These are phyloP conservation scores for Pterocarpus santalinus DNA, from an alignment of 306 rosid genomes.

Conservation along the genomic window DNA sequence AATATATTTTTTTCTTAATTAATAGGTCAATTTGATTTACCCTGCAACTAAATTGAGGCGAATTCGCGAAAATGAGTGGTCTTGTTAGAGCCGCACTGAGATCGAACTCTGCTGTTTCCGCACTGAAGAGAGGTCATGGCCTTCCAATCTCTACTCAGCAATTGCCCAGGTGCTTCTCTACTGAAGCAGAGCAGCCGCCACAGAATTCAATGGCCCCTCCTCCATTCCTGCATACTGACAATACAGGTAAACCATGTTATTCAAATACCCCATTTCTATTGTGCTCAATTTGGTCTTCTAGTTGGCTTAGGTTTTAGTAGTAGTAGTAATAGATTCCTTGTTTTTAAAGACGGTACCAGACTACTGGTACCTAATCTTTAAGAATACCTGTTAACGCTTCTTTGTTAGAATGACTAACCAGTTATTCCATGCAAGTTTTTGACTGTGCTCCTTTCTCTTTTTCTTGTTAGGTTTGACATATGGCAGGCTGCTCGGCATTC, in stretches of 20 bases:
- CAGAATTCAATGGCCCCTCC: conserved; percentile 43
- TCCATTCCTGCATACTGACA: conserved; percentile 42
- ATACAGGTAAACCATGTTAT: conserved; percentile 50
- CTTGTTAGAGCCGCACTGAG: conserved; percentile 60
- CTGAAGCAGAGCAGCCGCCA: conserved; percentile 62
- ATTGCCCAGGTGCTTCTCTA: conserved; percentile 59
- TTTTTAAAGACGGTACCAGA: conserved; percentile 12
- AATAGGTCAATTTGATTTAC: background rate
- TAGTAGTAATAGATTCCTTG: background rate
- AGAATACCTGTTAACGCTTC: conserved; percentile 4
- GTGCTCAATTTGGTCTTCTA: background rate
- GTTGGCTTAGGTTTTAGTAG: conserved; percentile 38
- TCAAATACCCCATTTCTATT: background rate
- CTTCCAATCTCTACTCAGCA: conserved; percentile 41
- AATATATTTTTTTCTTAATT: background rate
- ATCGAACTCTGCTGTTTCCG: conserved; percentile 50
- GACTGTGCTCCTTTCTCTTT: conserved; percentile 21
- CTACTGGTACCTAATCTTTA: background rate
- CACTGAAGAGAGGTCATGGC: conserved; percentile 41
- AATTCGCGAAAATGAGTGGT: conserved; percentile 52
- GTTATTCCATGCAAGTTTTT: conserved; percentile 18
- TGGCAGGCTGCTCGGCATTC: conserved; percentile 59
- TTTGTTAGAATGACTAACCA: conserved; percentile 25
- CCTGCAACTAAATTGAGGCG: background rate
- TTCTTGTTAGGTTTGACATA: conserved; percentile 58